Percentiles rank a stretch among this genome's conserved stretches.
Evolutionary conservation across 371 early-diverging fungal species (phyloP).

Genomic region (Rhizomucor miehei): DNA sequence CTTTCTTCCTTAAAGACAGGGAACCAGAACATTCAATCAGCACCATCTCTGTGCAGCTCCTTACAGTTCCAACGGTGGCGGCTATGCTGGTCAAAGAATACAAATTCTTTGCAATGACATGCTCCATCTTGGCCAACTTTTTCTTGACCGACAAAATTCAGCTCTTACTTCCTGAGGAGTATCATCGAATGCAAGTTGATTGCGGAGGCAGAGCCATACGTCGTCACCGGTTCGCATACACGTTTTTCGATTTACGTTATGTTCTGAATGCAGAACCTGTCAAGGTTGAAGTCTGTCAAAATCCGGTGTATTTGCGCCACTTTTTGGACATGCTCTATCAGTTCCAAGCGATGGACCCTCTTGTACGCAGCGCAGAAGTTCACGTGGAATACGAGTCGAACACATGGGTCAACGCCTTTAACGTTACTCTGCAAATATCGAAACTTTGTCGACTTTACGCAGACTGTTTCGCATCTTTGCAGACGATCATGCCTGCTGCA

Average conservation of each 20-base stretch:
- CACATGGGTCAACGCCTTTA: slow-evolving; percentile 89
- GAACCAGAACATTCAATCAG: slow-evolving; percentile 87
- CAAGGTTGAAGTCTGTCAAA: slow-evolving; percentile 50
- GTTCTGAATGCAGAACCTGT: slow-evolving; percentile 64
- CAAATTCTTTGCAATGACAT: slow-evolving; percentile 68
- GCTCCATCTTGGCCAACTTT: slow-evolving; percentile 64
- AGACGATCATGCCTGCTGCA: slow-evolving; percentile 2
- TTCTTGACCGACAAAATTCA: slow-evolving; percentile 61
- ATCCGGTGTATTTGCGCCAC: slow-evolving; percentile 63
- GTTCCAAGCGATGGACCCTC: slow-evolving; percentile 93
- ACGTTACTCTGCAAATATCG: slow-evolving; percentile 77
- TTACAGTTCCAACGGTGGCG: slow-evolving; percentile 91
- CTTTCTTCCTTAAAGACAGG: slow-evolving; percentile 82
- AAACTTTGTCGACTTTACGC: slow-evolving; percentile 77
- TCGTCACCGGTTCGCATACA: slow-evolving; percentile 80
- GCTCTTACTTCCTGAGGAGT: slow-evolving; percentile 29
- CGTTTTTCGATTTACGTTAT: slow-evolving; percentile 84
- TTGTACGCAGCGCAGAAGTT: slow-evolving; percentile 61
- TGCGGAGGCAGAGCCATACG: slow-evolving; percentile 73
- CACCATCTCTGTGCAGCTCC: slow-evolving; percentile 87
- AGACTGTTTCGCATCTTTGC: slow-evolving; percentile 57
- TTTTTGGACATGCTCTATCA: slow-evolving; percentile 80
- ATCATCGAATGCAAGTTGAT: slow-evolving; percentile 56
- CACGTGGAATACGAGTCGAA: slow-evolving; percentile 93
- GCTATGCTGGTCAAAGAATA: slow-evolving; percentile 76